Conservation (phyloP, 305 asterid genomes). For the Fraxinus angustifolia region DNA sequence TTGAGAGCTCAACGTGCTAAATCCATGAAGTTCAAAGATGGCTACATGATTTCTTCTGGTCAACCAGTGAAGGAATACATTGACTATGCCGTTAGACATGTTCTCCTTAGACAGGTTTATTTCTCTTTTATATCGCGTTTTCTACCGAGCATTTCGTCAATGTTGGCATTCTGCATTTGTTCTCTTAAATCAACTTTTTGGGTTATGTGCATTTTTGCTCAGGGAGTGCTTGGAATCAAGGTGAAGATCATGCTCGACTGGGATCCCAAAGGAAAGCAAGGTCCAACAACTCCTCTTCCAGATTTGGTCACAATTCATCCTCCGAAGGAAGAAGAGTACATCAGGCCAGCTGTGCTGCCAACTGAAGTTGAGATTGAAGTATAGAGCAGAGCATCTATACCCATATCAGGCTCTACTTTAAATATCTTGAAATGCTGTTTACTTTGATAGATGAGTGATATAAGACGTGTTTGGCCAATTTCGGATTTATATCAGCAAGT, state of each 20-base stretch:
- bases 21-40: constrained; percentile 19
- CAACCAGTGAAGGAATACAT: constrained; percentile 16
- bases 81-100: constrained; percentile 14
- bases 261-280: neutral
- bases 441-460: no score
- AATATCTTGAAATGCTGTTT: no score
- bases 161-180: neutral
- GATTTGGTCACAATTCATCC: neutral
- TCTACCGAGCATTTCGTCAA: neutral
- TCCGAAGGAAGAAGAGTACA: neutral
- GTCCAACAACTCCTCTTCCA: neutral
- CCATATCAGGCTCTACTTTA: neutral
- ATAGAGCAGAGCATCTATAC: neutral
- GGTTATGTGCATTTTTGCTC: neutral
- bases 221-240: neutral
- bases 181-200: neutral
- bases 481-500: no score
- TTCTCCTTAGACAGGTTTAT: constrained; percentile 18
- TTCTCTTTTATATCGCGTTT: neutral
- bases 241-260: neutral
- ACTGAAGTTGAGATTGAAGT: neutral
- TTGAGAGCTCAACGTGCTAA: constrained; percentile 17
- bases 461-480: no score
- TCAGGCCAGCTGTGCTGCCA: neutral
- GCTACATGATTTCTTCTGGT: constrained; percentile 18